Conservation (phyloP, 2,329 filamentous ascomycete species). For the Passalora sequoiae region DNA sequence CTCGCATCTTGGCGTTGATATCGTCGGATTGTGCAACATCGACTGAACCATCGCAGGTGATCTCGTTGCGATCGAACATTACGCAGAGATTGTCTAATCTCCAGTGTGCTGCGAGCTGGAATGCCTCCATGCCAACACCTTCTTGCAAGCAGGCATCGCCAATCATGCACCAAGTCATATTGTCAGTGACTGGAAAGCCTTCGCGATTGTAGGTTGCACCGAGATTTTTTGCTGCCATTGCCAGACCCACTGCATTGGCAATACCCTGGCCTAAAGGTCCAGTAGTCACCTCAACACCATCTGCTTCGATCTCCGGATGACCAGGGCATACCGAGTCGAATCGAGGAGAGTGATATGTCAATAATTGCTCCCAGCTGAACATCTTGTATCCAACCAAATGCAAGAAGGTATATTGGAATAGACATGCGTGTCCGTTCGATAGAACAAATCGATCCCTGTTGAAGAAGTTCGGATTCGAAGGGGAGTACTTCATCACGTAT, state of each 20-base stretch:
- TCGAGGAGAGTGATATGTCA: conserved; percentile 49
- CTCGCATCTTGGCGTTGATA: conserved; percentile 54
- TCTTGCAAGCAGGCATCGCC: conserved; percentile 57
- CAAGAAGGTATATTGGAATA: conserved; percentile 53
- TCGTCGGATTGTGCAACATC: conserved; percentile 51
- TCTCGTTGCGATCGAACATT: conserved; percentile 57
- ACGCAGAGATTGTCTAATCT: conserved; percentile 53
- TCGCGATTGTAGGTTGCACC: conserved; percentile 51
- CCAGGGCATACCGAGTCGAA: conserved; percentile 49
- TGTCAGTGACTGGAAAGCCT: conserved; percentile 46
- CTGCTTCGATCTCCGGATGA: conserved; percentile 50
- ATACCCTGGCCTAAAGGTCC: conserved; percentile 56
- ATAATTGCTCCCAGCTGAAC: conserved; percentile 54
- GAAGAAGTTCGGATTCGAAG: conserved; percentile 52
- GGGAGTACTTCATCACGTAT: conserved; percentile 58
- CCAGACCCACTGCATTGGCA: conserved; percentile 56
- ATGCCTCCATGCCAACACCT: conserved; percentile 54
- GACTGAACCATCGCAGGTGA: conserved; percentile 55
- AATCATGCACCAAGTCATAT: conserved; percentile 53
- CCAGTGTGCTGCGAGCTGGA: conserved; percentile 54
- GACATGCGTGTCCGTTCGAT: conserved; percentile 55
- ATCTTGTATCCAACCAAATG: conserved; percentile 48
- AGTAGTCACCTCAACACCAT: conserved; percentile 57
- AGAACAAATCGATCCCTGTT: conserved; percentile 60
- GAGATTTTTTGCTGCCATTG: conserved; percentile 54